phyloP scores from a whole-genome alignment of 768 basidiomycete species.

The Lanmaoa pseudosensibilis region DNA sequence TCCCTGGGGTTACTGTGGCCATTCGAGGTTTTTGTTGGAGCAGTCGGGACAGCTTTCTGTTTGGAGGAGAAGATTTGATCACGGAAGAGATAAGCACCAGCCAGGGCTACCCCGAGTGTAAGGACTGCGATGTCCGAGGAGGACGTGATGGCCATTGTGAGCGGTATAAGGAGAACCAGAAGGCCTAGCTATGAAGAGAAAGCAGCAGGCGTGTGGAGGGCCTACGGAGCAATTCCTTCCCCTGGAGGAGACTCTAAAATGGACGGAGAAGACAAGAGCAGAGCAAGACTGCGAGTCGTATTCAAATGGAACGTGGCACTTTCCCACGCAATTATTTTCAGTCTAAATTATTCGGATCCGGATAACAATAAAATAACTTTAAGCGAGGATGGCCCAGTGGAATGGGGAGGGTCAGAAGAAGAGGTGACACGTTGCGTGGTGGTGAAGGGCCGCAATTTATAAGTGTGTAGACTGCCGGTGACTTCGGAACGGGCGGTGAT shows the following conservation, averaged over 20 bases:
- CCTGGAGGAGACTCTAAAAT: conserved; percentile 1
- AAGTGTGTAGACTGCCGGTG: not conserved
- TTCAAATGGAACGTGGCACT: conserved; percentile 39
- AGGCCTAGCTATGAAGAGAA: not conserved
- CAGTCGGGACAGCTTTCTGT: conserved; percentile 52
- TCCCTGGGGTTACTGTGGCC: conserved; percentile 88
- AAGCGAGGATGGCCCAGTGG: not conserved
- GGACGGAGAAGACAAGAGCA: conserved; percentile 17
- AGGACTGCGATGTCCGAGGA: conserved; percentile 75
- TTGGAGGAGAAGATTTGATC: conserved; percentile 75
- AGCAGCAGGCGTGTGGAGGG: not conserved
- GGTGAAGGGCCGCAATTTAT: conserved; percentile 1
- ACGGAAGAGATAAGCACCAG: conserved; percentile 78
- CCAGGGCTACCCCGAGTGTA: conserved; percentile 70
- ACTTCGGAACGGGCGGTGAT: not conserved
- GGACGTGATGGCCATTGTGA: conserved; percentile 57
- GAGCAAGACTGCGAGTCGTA: not conserved
- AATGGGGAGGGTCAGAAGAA: not conserved
- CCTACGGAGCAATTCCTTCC: not conserved
- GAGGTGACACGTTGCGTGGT: not conserved
- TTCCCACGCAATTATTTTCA: conserved; percentile 37
- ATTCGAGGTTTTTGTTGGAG: conserved; percentile 49
- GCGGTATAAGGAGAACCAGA: conserved; percentile 3
- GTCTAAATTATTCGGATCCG: conserved; percentile 21
- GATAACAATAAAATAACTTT: not conserved